Percentiles rank a stretch among this genome's conserved stretches.
Conservation (phyloP, 2,329 filamentous ascomycete genomes). For the Cladosporium velox region DNA sequence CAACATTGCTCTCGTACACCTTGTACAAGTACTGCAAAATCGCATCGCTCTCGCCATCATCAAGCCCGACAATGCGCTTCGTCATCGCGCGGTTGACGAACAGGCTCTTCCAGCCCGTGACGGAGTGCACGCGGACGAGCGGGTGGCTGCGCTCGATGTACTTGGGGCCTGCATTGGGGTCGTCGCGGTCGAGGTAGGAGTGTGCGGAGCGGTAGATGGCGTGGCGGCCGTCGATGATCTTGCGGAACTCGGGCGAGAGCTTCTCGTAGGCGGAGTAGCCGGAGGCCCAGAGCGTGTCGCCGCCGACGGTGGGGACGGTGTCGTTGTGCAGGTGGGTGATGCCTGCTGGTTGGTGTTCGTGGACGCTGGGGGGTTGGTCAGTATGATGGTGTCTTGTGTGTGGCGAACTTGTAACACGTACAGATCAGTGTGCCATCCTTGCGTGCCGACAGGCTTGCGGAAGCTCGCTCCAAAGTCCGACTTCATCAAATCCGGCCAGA, state of each 20-base stretch:
- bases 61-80: slow-evolving; percentile 66
- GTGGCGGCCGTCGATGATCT: slow-evolving; percentile 66
- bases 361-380: slow-evolving; percentile 54
- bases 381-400: slow-evolving; percentile 27
- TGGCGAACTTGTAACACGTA: slow-evolving; percentile 28
- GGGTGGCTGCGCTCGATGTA: slow-evolving; percentile 69
- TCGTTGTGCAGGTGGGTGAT: slow-evolving; percentile 38
- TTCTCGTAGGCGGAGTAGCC: slow-evolving; percentile 74
- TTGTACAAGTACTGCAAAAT: slow-evolving; percentile 68
- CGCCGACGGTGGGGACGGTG: slow-evolving; percentile 63
- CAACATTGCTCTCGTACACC: slow-evolving; percentile 67
- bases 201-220: slow-evolving; percentile 69
- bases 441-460: slow-evolving; percentile 67
- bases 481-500: slow-evolving; percentile 69
- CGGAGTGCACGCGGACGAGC: slow-evolving; percentile 69
- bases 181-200: slow-evolving; percentile 64
- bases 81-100: slow-evolving; percentile 74
- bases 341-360: slow-evolving; percentile 69
- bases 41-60: slow-evolving; percentile 67
- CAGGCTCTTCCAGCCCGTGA: slow-evolving; percentile 72
- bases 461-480: slow-evolving; percentile 64
- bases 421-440: slow-evolving; percentile 59
- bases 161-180: slow-evolving; percentile 63
- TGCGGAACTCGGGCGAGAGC: slow-evolving; percentile 68
- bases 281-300: slow-evolving; percentile 72